Evolutionary conservation across 768 basidiomycete species (phyloP), one percentile per base, ranked within the genome.

Genomic region (Chalciporus pseudorubinellus): DNA sequence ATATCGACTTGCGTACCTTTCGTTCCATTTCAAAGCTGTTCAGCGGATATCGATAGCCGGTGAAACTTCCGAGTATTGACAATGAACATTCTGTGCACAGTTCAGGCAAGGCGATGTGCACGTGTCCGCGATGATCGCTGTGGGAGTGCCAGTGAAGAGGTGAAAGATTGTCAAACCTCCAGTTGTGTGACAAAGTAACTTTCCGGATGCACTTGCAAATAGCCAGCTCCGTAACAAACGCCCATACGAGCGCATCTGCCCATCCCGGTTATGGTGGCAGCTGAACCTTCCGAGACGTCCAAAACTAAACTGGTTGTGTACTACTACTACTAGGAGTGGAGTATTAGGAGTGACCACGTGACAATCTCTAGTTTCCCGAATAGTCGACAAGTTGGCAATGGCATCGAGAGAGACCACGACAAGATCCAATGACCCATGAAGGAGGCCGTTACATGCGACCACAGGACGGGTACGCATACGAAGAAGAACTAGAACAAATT

Each of bases 401-500:
- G 26, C 22, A 14, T 40, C 39, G 20, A 22, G 39, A 26, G 36
- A n/a, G 29, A 40, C 19, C 8, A 22, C 39, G 39, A 31, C 53
- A 20, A 16, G 44, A 44, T 43, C 46, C 41, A 41, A 69, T 69
- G 69, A 48, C 60, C 42, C 59, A 39, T 34, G 53, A 52, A 49
- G 52, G 57, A 28, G 51, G 53, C 31, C 66, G 46, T 28, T 70
- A 67, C 46, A 45, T 58, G 44, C 63, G 58, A 56, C 60, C 57
- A 20, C 52, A 42, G 12, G 55, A 58, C 19, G 55, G 59, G 38
- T 75, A 74, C 59, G 77, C 75, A 62, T 76, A 82, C 29, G 80
- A 82, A 62, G 83, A 86, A 57, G 85, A 85, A 61, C 74, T 85
- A 46, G 85, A 84, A 62, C 74, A 80, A 59, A 85, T 86, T 50